Conservation (phyloP, 169 alveolate genomes). For the Plasmodium chabaudi region DNA sequence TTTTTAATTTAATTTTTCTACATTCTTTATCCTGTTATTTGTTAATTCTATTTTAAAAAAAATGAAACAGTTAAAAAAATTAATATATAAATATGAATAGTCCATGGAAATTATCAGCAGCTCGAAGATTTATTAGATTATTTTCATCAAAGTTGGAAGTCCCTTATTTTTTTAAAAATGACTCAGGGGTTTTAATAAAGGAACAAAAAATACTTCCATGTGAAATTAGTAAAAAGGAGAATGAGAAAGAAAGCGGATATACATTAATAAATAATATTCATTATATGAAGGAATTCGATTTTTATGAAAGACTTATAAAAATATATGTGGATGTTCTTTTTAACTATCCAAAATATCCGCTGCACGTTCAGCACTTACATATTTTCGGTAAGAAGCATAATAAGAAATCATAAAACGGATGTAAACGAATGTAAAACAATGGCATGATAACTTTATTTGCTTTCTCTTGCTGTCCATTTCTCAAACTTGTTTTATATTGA, state of each 20-base stretch:
- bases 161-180: conserved; percentile 29
- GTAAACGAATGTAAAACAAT: neutral
- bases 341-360: conserved; percentile 24
- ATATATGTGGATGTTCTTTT: conserved; percentile 56
- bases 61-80: too few relatives aligned
- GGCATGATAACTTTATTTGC: too few relatives aligned
- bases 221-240: neutral
- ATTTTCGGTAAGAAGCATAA: conserved; percentile 24
- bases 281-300: conserved; percentile 6
- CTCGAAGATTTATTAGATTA: neutral
- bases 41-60: too few relatives aligned
- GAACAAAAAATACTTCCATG: neutral
- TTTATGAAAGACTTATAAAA: conserved; percentile 40
- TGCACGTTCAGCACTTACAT: conserved; percentile 52
- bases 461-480: too few relatives aligned
- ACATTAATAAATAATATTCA: neutral
- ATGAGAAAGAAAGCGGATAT: neutral
- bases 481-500: too few relatives aligned
- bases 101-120: too few relatives aligned
- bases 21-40: too few relatives aligned
- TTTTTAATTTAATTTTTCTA: too few relatives aligned
- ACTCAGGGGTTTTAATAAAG: neutral
- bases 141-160: conserved; percentile 3
- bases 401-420: neutral
- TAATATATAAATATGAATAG: too few relatives aligned